Evolutionary conservation across 768 basidiomycete species (phyloP).

Genomic region (Naganishia vishniacii): DNA sequence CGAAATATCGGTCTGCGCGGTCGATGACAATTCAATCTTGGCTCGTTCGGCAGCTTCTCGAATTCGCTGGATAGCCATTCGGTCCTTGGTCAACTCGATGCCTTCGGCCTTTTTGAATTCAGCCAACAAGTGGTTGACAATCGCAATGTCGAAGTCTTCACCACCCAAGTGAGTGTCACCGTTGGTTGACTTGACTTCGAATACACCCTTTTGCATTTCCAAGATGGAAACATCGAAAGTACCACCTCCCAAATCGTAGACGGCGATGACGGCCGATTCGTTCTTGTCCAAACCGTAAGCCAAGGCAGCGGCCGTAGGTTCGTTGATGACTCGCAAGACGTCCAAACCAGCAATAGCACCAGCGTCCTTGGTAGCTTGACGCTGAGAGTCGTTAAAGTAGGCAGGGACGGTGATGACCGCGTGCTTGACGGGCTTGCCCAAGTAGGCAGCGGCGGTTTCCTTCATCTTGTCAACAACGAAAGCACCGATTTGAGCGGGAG

Average conservation of each 20-base stretch:
- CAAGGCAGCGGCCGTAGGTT: constrained; percentile 95
- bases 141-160: constrained; percentile 91
- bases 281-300: constrained; percentile 93
- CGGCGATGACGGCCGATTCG: constrained; percentile 81
- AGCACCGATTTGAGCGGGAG: constrained; percentile 53
- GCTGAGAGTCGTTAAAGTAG: constrained; percentile 99
- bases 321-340: constrained; percentile 96
- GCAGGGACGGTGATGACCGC: constrained; percentile 94
- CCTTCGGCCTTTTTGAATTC: constrained; percentile 94
- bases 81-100: constrained; percentile 72
- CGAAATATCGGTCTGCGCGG: constrained; percentile 92
- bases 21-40: constrained; percentile 94
- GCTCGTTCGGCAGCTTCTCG: constrained; percentile 99
- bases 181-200: constrained; percentile 99
- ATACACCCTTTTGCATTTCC: constrained; percentile 99
- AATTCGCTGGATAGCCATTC: constrained; percentile 97
- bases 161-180: constrained; percentile 97
- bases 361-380: constrained; percentile 96
- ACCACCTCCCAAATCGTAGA: constrained; percentile 97
- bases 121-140: constrained; percentile 75
- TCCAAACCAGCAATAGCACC: constrained; percentile 96
- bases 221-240: constrained; percentile 99
- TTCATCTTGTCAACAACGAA: constrained; percentile 68
- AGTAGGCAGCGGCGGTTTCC: constrained; percentile 86
- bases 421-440: constrained; percentile 90